Evolutionary conservation across 768 basidiomycete genomes (phyloP).

Genomic region (Suillus lakei): DNA sequence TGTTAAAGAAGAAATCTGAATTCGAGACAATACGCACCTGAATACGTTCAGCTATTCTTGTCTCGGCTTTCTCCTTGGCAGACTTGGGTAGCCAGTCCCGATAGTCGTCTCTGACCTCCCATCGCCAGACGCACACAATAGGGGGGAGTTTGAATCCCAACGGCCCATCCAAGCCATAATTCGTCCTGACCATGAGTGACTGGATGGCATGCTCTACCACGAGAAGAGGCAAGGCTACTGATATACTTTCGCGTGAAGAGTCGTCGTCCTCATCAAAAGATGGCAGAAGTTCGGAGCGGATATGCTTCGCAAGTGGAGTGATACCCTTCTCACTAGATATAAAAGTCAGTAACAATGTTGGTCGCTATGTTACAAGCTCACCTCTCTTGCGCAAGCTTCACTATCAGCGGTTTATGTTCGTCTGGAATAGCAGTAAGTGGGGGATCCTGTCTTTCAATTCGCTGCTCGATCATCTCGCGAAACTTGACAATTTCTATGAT

Average conservation of each 20-base stretch:
- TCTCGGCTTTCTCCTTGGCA: constrained; percentile 63
- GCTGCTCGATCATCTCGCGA: constrained; percentile 69
- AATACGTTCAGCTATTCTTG: constrained; percentile 63
- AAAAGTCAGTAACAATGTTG: neutral
- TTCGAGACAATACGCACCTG: constrained; percentile 49
- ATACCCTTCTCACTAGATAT: constrained; percentile 72
- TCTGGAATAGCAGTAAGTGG: constrained; percentile 67
- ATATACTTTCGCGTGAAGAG: constrained; percentile 35
- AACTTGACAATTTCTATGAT: constrained; percentile 70
- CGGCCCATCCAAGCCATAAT: constrained; percentile 75
- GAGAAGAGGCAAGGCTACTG: constrained; percentile 45
- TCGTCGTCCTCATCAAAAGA: constrained; percentile 59
- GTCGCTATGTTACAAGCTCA: constrained; percentile 32
- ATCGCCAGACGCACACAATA: constrained; percentile 78
- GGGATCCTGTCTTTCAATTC: constrained; percentile 48
- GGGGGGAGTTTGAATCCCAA: constrained; percentile 60
- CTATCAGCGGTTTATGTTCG: constrained; percentile 74
- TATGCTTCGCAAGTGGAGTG: constrained; percentile 63
- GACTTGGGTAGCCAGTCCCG: constrained; percentile 71
- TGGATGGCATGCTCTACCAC: constrained; percentile 71
- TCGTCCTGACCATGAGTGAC: constrained; percentile 64
- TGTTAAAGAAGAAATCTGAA: neutral
- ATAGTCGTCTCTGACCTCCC: constrained; percentile 74
- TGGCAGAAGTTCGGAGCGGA: constrained; percentile 72
- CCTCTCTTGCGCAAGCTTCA: constrained; percentile 89